phyloP scores from a whole-genome alignment of 257 asterid species.

The Rubia yunnanensis region DNA sequence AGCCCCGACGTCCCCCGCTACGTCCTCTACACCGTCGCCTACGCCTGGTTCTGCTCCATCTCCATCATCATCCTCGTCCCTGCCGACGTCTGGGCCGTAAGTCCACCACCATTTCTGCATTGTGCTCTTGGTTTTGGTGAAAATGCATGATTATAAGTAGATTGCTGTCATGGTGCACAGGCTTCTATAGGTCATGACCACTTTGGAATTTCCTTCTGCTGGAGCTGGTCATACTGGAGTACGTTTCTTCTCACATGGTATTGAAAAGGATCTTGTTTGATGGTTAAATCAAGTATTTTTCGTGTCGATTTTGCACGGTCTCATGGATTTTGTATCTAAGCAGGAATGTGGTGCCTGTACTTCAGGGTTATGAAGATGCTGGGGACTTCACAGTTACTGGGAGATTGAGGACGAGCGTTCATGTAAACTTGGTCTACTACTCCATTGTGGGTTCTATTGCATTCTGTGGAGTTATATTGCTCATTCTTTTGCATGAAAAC shows the following conservation, averaged over 20 bases:
- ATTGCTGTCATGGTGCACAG: slow-evolving; percentile 25
- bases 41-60: slow-evolving; percentile 77
- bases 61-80: slow-evolving; percentile 70
- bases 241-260: slow-evolving; percentile 76
- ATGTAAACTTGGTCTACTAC: slow-evolving; percentile 56
- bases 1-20: slow-evolving; percentile 64
- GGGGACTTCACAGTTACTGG: slow-evolving; percentile 69
- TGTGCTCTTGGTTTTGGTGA: neutral
- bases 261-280: neutral
- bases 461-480: slow-evolving; percentile 47
- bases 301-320: too few relatives aligned
- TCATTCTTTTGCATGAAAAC: slow-evolving; percentile 37
- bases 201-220: slow-evolving; percentile 59
- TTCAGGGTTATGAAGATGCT: slow-evolving; percentile 89
- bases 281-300: slow-evolving; percentile 6
- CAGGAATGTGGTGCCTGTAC: slow-evolving; percentile 83
- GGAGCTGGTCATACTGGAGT: slow-evolving; percentile 92
- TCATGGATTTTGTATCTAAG: slow-evolving; percentile 39
- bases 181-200: slow-evolving; percentile 36
- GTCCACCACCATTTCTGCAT: slow-evolving; percentile 1
- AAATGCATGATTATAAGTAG: too few relatives aligned
- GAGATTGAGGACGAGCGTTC: slow-evolving; percentile 65
- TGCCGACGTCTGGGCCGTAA: slow-evolving; percentile 78
- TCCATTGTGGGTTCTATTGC: slow-evolving; percentile 47
- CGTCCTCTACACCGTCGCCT: slow-evolving; percentile 56